A percentile compares a stretch with the other conserved stretches of the same genome.
These are phyloP conservation scores for Phialophora expanda DNA, from an alignment of 2,329 filamentous ascomycete genomes.

Conservation along the genomic window DNA sequence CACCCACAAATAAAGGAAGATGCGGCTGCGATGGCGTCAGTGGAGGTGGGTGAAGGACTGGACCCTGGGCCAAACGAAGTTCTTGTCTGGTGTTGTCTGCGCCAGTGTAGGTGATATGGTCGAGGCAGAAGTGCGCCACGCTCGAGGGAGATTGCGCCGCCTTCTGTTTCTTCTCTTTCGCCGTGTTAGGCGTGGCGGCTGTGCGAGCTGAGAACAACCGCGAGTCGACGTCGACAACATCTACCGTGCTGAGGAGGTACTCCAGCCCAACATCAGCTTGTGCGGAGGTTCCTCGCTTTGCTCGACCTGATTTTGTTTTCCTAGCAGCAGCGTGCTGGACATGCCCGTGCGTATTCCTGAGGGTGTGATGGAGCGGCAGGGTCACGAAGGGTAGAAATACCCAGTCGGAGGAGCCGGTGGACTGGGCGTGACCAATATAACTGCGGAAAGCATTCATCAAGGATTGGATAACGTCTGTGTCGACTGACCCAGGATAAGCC, in stretches of 20 bases:
- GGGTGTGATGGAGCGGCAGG: slow-evolving; percentile 10
- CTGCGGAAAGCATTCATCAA: slow-evolving; percentile 10
- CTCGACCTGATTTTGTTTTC: background rate
- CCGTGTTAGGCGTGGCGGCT: background rate
- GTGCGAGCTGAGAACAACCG: slow-evolving; percentile 14
- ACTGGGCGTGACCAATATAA: slow-evolving; percentile 19
- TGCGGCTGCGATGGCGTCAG: slow-evolving; percentile 2
- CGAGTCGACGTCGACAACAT: slow-evolving; percentile 33
- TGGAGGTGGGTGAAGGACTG: slow-evolving; percentile 23
- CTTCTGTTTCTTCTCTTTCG: background rate
- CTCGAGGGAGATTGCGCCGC: background rate
- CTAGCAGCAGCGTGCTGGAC: background rate
- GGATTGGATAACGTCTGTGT: background rate
- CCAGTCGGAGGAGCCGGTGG: slow-evolving; percentile 22
- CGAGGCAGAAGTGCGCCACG: slow-evolving; percentile 20
- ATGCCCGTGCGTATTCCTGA: background rate
- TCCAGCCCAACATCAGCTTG: slow-evolving; percentile 11
- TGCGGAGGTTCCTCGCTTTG: background rate
- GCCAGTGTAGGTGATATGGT: slow-evolving; percentile 31
- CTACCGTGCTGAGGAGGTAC: slow-evolving; percentile 29
- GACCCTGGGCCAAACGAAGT: slow-evolving; percentile 22
- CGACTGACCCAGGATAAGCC: slow-evolving; percentile 16
- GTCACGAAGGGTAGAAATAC: slow-evolving; percentile 31
- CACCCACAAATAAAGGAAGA: slow-evolving; percentile 16
- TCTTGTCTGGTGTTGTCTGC: slow-evolving; percentile 26